Evolutionary conservation across 495 filamentous ascomycete species (phyloP).

Genomic region (Astrothelium macrocarpum): DNA sequence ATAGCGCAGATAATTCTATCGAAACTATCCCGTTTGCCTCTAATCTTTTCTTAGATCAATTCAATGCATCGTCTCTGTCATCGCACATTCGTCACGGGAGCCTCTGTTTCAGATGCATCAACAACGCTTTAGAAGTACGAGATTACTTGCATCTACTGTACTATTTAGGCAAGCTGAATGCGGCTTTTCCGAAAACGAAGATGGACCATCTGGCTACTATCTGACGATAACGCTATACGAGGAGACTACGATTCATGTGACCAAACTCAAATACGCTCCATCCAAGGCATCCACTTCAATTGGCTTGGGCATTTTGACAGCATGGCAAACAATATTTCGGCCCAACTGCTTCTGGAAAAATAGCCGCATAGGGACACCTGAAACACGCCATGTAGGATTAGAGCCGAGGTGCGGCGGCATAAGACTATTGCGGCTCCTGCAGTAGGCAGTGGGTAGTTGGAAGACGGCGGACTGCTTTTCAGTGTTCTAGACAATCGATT

Average conservation of each 20-base stretch:
- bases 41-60: too few relatives aligned
- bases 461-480: not conserved
- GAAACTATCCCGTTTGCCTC: too few relatives aligned
- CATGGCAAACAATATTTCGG: not conserved
- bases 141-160: not conserved
- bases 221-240: not conserved
- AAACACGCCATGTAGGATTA: not conserved
- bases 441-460: not conserved
- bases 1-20: too few relatives aligned
- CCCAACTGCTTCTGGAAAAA: not conserved
- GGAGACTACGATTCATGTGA: not conserved
- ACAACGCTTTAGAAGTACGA: not conserved
- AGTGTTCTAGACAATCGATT: not conserved
- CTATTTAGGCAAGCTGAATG: not conserved
- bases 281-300: not conserved
- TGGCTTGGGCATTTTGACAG: not conserved
- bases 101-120: not conserved
- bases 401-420: not conserved
- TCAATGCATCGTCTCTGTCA: not conserved
- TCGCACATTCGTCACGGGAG: not conserved
- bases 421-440: not conserved
- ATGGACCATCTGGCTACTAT: not conserved
- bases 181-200: not conserved
- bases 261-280: not conserved
- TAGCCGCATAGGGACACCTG: not conserved